phyloP scores from a whole-genome alignment of 768 basidiomycete genomes.

The Russula dissimulans region DNA sequence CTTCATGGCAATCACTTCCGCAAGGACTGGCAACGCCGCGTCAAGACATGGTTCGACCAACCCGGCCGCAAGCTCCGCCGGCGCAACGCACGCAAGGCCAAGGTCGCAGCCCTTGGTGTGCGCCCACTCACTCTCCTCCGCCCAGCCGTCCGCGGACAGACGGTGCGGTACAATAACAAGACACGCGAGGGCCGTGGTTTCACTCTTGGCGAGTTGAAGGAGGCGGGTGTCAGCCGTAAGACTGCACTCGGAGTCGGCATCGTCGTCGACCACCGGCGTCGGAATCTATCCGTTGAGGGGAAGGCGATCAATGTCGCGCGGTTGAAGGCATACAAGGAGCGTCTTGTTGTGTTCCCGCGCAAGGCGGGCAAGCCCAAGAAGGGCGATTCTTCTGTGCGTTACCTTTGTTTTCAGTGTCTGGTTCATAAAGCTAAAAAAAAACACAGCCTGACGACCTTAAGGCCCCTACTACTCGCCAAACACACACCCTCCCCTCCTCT shows the following conservation, averaged over 20 bases:
- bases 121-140: constrained; percentile 88
- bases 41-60: constrained; percentile 98
- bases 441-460: constrained; percentile 72
- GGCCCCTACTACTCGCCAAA: constrained; percentile 60
- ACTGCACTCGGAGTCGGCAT: constrained; percentile 90
- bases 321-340: constrained; percentile 85
- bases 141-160: constrained; percentile 93
- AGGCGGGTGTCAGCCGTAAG: constrained; percentile 89
- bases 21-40: constrained; percentile 98
- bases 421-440: constrained; percentile 5
- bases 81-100: constrained; percentile 83
- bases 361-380: constrained; percentile 93
- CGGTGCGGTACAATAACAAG: constrained; percentile 97
- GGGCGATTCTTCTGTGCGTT: constrained; percentile 81
- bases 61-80: constrained; percentile 95
- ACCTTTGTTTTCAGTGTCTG: not conserved
- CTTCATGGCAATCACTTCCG: constrained; percentile 92
- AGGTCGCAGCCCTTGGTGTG: constrained; percentile 85
- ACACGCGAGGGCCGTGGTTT: constrained; percentile 95
- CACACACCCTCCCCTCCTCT: constrained; percentile 60
- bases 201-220: constrained; percentile 89
- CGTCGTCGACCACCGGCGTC: constrained; percentile 93
- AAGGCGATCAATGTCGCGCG: constrained; percentile 92
- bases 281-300: constrained; percentile 94
- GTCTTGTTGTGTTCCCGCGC: constrained; percentile 94